Evolutionary conservation across 2,329 filamentous ascomycete species (phyloP), one percentile per base, ranked within the genome.

Genomic region (Hypoxylon sp.): DNA sequence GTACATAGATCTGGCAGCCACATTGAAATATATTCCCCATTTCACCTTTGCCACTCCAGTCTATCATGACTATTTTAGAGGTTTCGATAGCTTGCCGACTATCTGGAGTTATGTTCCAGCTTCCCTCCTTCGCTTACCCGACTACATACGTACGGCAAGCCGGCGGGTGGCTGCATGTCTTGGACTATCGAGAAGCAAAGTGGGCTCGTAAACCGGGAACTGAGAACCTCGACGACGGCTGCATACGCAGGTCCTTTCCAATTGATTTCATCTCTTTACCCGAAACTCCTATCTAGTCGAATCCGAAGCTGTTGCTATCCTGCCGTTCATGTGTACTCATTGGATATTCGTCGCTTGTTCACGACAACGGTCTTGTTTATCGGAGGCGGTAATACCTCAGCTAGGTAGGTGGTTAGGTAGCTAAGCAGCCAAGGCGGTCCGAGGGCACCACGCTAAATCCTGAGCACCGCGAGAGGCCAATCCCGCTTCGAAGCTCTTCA

Each of bases 371-470:
- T 46, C 36, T 54, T 52, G 32, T 28, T 65, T 51, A 48, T 62
- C 45, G 55, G 28, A 64, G 30, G 51, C 56, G 55, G 42, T 66
- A 53, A 44, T 45, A 42, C 58, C 54, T 57, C 44, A 56, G 45
- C 52, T 51, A 46, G 18, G n/a, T 14, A 42, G 14, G 28, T 6
- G 11, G 38, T n/a, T 18, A 22, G 33, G 8, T 16, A 40, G 12
- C 48, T 36, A 20, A 42, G 20, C 18, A 49, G 62, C 59, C 46
- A 49, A 51, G 63, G 48, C 14, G 36, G n/a, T 18, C 16, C 36
- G 16, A 40, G n/a, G 36, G n/a, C 14, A 40, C n/a, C 26, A 48
- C 48, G 55, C 63, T 61, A 68, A 64, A 68, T 66, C 59, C 66
- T 64, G 54, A 48, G 61, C 26, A 14, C 54, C 16, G 20, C 42